Evolutionary conservation across 768 basidiomycete genomes (phyloP).

Genomic region (Lenzites betulinus): DNA sequence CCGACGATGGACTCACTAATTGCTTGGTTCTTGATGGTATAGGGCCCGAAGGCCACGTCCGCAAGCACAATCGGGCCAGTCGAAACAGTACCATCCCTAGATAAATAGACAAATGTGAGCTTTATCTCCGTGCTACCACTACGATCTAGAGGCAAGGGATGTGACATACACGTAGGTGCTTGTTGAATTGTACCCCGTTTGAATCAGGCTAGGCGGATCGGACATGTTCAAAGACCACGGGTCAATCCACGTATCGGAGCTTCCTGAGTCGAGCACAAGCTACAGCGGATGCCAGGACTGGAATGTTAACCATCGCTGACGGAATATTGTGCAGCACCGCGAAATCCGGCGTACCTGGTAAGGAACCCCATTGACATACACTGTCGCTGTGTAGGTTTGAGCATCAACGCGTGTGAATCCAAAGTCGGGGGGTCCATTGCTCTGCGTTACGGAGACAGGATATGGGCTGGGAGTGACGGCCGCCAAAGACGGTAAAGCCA

Average conservation of each 20-base stretch:
- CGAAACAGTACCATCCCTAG: conserved; percentile 3
- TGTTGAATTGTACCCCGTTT: conserved; percentile 2
- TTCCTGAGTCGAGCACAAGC: conserved; percentile 11
- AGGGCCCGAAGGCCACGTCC: conserved; percentile 6
- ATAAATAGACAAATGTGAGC: not conserved
- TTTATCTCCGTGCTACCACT: no score
- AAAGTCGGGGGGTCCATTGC: not conserved
- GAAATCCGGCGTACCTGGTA: conserved; percentile 1
- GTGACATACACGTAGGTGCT: conserved; percentile 2
- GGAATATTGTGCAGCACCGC: not conserved
- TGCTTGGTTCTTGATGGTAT: conserved; percentile 12
- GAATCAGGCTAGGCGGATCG: not conserved
- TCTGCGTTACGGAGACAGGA: conserved; percentile 6
- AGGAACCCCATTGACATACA: conserved; percentile 4
- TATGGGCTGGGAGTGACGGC: not conserved
- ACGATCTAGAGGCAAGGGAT: not conserved
- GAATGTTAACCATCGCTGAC: no score
- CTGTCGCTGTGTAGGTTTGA: conserved; percentile 2
- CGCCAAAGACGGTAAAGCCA: not conserved
- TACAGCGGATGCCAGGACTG: not conserved
- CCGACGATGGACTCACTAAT: conserved; percentile 1
- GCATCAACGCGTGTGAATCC: not conserved
- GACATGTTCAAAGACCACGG: not conserved
- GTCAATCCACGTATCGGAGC: conserved; percentile 17
- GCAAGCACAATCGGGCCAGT: conserved; percentile 9